Base-by-base conservation (phyloP, 2,329 filamentous ascomycete species). In the Phaeosphaeria sp. region DNA sequence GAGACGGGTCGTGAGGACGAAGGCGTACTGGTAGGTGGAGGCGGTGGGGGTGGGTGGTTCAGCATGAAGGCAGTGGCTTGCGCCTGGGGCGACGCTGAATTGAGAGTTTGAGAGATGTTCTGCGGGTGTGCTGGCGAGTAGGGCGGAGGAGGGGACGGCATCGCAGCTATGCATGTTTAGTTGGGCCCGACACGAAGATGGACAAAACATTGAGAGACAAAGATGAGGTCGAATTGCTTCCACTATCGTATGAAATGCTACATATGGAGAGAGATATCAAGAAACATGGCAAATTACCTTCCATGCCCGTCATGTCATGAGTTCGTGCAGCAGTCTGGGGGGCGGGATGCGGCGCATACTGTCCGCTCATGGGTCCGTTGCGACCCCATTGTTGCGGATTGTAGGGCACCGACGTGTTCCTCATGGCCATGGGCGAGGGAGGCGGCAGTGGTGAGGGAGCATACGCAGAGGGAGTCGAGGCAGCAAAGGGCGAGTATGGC, bases 371-470 rank as follows among this genome's bases (percentile, higher is more conserved):
- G 49, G 75, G 73, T 17, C 71, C 76, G 53, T 68, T 69, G 57
- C 78, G 75, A 64, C 72, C 76, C 81, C 81, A 83, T 77, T 83
- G 80, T 65, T 79, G 78, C 36, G 81, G 81, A 65, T 83, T 82
- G 73, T 83, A 83, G 1, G 80, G 77, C 49, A 72, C 70, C 39
- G 65, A 66, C 47, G 70, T 57, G 57, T 63, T 69, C 64, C 73
- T 71, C 70, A 74, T 69, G 8, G 76, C 73, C 75, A 78, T 75
- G 49, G 75, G 72, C 49, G 73, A 75, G 55, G 71, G 61, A 54
- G 52, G 39, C 9, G 66, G 57, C 51, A 60, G 56, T n/a, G 73
- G 69, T 21, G 72, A 73, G 18, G 72, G 63, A 49, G 72, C 66
- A 70, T 74, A 74, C 36, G 72, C 59, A 57, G 74, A 74, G 36